A percentile compares a stretch with the other conserved stretches of the same genome.
phyloP scores from a whole-genome alignment of 805 yeast species.

The Metschnikowia amazonensis region DNA sequence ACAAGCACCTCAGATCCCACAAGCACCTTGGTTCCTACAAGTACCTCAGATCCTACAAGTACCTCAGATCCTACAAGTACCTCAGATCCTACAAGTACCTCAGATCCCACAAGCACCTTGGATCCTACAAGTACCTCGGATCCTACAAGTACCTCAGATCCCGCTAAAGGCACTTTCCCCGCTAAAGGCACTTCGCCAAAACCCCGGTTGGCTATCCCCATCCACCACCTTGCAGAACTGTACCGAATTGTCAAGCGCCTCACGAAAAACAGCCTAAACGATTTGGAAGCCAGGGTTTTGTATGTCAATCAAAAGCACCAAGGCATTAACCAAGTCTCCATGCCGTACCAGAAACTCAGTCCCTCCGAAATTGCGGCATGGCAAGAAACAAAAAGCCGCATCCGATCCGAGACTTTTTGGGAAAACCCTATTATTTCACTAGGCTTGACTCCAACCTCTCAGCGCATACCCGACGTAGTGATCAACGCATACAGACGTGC shows the following conservation, averaged over 20 bases:
- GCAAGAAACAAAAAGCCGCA: neutral
- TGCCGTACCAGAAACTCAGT: constrained; percentile 1
- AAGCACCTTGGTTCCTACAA: no score
- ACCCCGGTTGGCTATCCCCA: constrained; percentile 8
- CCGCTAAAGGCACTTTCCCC: no score
- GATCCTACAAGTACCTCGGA: no score
- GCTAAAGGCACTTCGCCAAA: no score
- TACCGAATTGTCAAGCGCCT: constrained; percentile 17
- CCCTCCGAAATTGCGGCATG: neutral
- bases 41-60: no score
- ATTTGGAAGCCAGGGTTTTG: constrained; percentile 13
- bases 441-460: neutral
- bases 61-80: no score
- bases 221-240: constrained; percentile 12
- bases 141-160: no score
- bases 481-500: neutral
- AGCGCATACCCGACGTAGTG: neutral
- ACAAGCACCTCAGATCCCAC: no score
- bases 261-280: constrained; percentile 7
- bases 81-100: no score
- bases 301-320: constrained; percentile 1
- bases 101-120: no score
- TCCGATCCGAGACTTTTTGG: neutral
- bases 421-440: neutral
- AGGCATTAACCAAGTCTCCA: neutral